Evolutionary conservation across 2,329 filamentous ascomycete genomes (phyloP), one percentile per base, ranked within the genome.

Genomic region (Trichoderma sp.): DNA sequence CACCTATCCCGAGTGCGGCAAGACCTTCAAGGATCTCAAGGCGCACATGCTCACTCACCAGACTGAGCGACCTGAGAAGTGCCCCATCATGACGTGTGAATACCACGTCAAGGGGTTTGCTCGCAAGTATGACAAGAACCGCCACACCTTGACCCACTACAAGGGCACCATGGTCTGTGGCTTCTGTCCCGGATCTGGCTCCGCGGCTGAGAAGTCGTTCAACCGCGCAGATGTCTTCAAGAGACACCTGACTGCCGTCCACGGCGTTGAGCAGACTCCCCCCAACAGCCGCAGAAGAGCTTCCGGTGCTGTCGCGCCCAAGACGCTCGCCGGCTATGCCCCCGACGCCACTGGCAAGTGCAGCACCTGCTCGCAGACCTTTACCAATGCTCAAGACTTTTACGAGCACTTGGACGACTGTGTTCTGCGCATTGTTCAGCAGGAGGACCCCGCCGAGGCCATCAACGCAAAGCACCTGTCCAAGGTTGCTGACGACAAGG

Each of bases 101-200:
- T 98, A 97, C 82, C 92, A 97, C 84, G 85, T 88, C 78, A 97
- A 97, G 83, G 95, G 95, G 4, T 98, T 98, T 79, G 94, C 95
- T 12, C 88, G 95, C 76, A 97, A 97, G 83, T 98, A 98, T 80
- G 95, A 98, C 85, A 97, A 97, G 87, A 97, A 97, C 83, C 87
- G 95, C 58, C 95, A 98, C 81, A 97, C 94, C 6, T 83, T 97
- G 74, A 98, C 95, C 6, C 95, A 98, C 81, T 98, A 97, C 88
- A 97, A 97, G 84, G 95, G 95, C 53, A 97, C 93, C 63, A 97
- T 97, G 95, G 93, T 97, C 28, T 98, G 95, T 79, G 94, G 94
- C 34, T 98, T 97, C 84, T 97, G 95, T 77, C 93, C 94, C 1
- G 93, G 94, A 39, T 94, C 93, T 32, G 95, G 95, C 4, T 95